Evolutionary conservation across 495 filamentous ascomycete genomes (phyloP).

Genomic region (Penicillium crystallinum): DNA sequence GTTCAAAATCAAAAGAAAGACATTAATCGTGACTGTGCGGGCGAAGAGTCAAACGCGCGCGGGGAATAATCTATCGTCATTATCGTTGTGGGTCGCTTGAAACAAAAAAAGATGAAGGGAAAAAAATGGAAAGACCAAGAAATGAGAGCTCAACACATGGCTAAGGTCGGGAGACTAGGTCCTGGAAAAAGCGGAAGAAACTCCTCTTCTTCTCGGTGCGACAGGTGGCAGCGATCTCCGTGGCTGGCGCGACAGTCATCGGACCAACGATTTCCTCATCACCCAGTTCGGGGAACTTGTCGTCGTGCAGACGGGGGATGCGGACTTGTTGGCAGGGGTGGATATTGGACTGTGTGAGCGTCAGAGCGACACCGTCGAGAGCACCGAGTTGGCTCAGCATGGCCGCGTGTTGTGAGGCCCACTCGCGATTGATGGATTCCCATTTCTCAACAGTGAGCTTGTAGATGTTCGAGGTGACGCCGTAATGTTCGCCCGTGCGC

Average conservation of each 20-base stretch:
- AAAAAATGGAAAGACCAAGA: background rate
- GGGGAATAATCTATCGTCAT: conserved; percentile 23
- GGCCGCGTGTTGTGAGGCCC: conserved; percentile 61
- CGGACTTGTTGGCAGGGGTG: conserved; percentile 45
- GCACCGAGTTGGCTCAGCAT: conserved; percentile 45
- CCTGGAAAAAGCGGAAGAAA: conserved; percentile 46
- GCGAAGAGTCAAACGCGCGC: conserved; percentile 4
- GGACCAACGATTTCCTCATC: conserved; percentile 91
- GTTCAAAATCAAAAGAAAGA: conserved; percentile 14
- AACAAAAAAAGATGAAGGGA: conserved; percentile 5
- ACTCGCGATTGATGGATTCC: conserved; percentile 66
- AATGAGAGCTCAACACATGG: conserved; percentile 1
- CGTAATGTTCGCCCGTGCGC: conserved; percentile 82
- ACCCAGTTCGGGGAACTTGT: conserved; percentile 82
- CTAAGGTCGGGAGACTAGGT: conserved; percentile 36
- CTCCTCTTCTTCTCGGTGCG: conserved; percentile 39
- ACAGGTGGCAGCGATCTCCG: conserved; percentile 24
- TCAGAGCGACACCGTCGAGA: conserved; percentile 29
- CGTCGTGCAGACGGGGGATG: conserved; percentile 58
- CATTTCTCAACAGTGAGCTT: conserved; percentile 79
- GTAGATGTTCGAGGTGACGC: conserved; percentile 76
- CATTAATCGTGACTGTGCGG: conserved; percentile 36
- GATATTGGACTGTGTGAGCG: conserved; percentile 42
- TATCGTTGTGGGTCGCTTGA: conserved; percentile 21
- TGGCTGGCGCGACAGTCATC: conserved; percentile 57